Evolutionary conservation across 805 yeast genomes (phyloP).

Genomic region (Candida orba): DNA sequence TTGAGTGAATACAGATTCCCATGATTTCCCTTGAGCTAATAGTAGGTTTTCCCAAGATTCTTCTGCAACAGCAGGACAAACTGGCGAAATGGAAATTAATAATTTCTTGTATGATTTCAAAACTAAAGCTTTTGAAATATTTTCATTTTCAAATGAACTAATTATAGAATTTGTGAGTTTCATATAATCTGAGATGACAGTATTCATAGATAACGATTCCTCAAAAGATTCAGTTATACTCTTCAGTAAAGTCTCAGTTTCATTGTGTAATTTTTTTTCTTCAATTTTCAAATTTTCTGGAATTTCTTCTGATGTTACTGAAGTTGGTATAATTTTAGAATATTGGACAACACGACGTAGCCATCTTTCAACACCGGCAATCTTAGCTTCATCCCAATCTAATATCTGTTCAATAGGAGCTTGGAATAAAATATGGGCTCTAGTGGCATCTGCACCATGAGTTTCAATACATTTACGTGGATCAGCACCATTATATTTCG

Average conservation of each 20-base stretch:
- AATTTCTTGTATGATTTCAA: slow-evolving; percentile 45
- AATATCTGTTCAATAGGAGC: slow-evolving; percentile 81
- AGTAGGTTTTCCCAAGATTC: slow-evolving; percentile 62
- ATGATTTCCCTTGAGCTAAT: slow-evolving; percentile 20
- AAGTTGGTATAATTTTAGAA: slow-evolving; percentile 13
- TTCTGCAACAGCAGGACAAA: slow-evolving; percentile 75
- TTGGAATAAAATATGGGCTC: slow-evolving; percentile 89
- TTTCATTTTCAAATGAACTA: slow-evolving; percentile 29
- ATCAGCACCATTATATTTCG: slow-evolving; percentile 91
- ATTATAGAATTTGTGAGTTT: slow-evolving; percentile 56
- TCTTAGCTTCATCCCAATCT: slow-evolving; percentile 86
- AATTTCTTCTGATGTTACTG: neutral
- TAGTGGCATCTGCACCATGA: slow-evolving; percentile 90
- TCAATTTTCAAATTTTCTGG: slow-evolving; percentile 22
- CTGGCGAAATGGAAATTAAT: slow-evolving; percentile 64
- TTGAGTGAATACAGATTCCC: slow-evolving; percentile 47
- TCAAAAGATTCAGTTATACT: slow-evolving; percentile 56
- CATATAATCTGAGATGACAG: slow-evolving; percentile 86
- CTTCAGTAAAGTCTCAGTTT: slow-evolving; percentile 38
- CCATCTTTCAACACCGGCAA: slow-evolving; percentile 88
- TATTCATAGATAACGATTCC: slow-evolving; percentile 60
- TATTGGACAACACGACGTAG: slow-evolving; percentile 44
- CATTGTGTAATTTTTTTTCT: slow-evolving; percentile 56
- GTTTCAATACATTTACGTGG: slow-evolving; percentile 66
- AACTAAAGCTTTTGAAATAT: slow-evolving; percentile 34